Evolutionary conservation across 2,329 filamentous ascomycete genomes (phyloP).

Genomic region (Neofusicoccum sp.): DNA sequence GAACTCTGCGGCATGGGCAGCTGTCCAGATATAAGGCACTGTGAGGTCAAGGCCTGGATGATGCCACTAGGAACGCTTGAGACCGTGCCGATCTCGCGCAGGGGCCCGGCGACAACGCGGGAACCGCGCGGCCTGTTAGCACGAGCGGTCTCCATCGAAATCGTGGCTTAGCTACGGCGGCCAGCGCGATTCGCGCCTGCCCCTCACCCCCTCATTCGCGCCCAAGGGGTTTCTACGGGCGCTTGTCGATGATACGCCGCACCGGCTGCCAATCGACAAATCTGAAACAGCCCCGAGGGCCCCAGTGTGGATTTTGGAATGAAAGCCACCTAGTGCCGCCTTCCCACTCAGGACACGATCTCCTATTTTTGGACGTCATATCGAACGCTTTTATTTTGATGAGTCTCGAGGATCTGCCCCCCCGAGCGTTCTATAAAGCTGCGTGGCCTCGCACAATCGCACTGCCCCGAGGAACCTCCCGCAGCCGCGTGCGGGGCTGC

Average conservation of each 20-base stretch:
- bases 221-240: neutral
- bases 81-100: conserved; percentile 10
- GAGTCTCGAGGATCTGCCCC: conserved; percentile 8
- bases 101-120: conserved; percentile 7
- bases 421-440: conserved; percentile 5
- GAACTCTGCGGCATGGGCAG: conserved; percentile 13
- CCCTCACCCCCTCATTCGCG: conserved; percentile 14
- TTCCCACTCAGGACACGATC: conserved; percentile 1
- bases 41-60: conserved; percentile 9
- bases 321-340: neutral
- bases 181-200: conserved; percentile 1
- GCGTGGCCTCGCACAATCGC: conserved; percentile 3
- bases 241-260: conserved; percentile 8
- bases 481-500: neutral
- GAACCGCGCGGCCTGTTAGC: conserved; percentile 16
- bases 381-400: conserved; percentile 11
- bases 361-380: conserved; percentile 18
- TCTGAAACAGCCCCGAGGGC: conserved; percentile 19
- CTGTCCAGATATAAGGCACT: conserved; percentile 9
- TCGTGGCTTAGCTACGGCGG: conserved; percentile 7
- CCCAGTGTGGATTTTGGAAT: neutral
- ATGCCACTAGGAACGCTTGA: conserved; percentile 12
- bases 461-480: neutral
- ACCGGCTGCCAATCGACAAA: conserved; percentile 10
- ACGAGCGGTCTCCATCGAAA: conserved; percentile 15